Base-by-base conservation (phyloP, 1,284 basidiomycete species). In the Irpex rosettiformis region DNA sequence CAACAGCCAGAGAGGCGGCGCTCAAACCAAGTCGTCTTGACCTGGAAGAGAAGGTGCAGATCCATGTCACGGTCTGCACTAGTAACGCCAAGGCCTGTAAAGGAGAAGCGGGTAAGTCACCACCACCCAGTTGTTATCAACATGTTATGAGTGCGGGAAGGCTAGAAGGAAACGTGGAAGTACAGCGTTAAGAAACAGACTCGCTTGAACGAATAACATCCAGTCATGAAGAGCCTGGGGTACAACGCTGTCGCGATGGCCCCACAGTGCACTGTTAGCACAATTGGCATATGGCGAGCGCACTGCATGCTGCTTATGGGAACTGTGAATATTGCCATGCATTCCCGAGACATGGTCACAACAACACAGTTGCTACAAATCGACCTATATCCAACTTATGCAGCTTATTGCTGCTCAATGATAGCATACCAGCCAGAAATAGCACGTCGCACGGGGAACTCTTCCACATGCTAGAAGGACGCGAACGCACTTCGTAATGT, bases 31-130 rank as follows among this genome's bases (percentile, higher is more conserved):
- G 49, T 11, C 60, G 60, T 25, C 21, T 33, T 11, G 60, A 57
- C 21, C 60, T 56, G 29, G 54, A 28, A 13, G 56, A 58, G 40
- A 22, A 48, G 10, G 56, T 55, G 53, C 56, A 61, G 30, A 29
- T 48, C 60, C 60, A 61, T 29, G 57, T 37, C 37, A 61, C 60
- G 24, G 48, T 40, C 53, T 54, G 53, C 3, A 48, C 56, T 27
- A 61, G 56, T 52, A 48, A 27, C 11, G 29, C 54, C n/a, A 61
- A 57, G 24, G 45, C 22, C 56, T 52, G 52, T 29, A 52, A 18
- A 29, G 29, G n/a, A 27, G 8, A 4, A 49, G 25, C 30, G 16
- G 30, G 16, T 33, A 16, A 16, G 3, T 16, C 30, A 33, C 21
- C 42, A 45, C 42, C 42, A 45, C 18, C 42, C 42, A 7, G 7